These are phyloP conservation scores for Acidiella bohemica DNA, from an alignment of 495 filamentous ascomycete genomes.

Conservation along the genomic window DNA sequence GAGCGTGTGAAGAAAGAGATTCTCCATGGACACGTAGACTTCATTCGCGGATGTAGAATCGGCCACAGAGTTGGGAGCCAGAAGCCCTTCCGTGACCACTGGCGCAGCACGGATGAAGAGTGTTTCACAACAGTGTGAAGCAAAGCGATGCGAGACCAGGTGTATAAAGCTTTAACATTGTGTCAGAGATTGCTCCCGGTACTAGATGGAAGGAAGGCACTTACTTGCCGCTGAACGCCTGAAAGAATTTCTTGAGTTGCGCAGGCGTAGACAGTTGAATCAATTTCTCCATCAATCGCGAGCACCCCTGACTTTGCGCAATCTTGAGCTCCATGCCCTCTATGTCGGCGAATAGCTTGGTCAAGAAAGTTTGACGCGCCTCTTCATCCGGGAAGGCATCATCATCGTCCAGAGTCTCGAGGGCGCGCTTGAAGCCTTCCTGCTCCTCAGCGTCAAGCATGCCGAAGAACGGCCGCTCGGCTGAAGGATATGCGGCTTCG, in stretches of 20 bases:
- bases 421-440: slow-evolving; percentile 83
- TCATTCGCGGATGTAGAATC: slow-evolving; percentile 4
- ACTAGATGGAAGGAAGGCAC: slow-evolving; percentile 8
- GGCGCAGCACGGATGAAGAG: slow-evolving; percentile 73
- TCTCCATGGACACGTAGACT: slow-evolving; percentile 54
- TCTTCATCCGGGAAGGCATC: slow-evolving; percentile 71
- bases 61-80: slow-evolving; percentile 21
- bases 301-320: slow-evolving; percentile 88
- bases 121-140: slow-evolving; percentile 91
- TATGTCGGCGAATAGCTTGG: slow-evolving; percentile 75
- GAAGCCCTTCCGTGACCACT: slow-evolving; percentile 58
- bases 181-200: too few relatives aligned
- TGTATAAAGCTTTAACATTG: slow-evolving; percentile 48
- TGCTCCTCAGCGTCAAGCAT: slow-evolving; percentile 80
- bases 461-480: slow-evolving; percentile 64
- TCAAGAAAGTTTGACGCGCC: slow-evolving; percentile 65
- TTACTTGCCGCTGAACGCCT: slow-evolving; percentile 67
- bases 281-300: slow-evolving; percentile 78
- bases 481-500: slow-evolving; percentile 16
- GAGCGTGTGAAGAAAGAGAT: slow-evolving; percentile 65
- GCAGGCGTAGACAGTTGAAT: slow-evolving; percentile 64
- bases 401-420: slow-evolving; percentile 68
- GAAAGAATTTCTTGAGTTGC: slow-evolving; percentile 77
- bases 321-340: slow-evolving; percentile 89
- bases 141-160: slow-evolving; percentile 86